Evolutionary conservation across 2,329 filamentous ascomycete species (phyloP).

Genomic region (Diaporthe amygdali): DNA sequence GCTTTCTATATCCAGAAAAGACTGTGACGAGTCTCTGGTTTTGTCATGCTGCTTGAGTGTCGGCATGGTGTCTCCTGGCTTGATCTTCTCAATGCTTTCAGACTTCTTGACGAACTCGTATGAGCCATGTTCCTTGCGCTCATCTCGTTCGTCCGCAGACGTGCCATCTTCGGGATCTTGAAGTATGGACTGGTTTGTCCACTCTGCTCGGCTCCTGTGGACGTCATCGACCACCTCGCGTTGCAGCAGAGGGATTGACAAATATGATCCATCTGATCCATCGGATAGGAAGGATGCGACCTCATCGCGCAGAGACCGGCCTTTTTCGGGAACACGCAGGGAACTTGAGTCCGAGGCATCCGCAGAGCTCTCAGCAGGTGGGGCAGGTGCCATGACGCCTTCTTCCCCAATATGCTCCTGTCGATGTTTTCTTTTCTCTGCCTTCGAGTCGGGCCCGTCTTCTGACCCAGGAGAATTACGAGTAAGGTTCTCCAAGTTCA

Average conservation of each 20-base stretch:
- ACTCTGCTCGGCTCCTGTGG: constrained; percentile 48
- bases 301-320: constrained; percentile 37
- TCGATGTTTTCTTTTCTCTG: constrained; percentile 52
- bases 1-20: constrained; percentile 53
- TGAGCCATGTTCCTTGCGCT: constrained; percentile 46
- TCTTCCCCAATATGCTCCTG: constrained; percentile 51
- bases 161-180: constrained; percentile 47
- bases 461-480: constrained; percentile 14
- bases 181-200: constrained; percentile 62
- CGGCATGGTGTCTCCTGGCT: constrained; percentile 31
- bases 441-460: constrained; percentile 30
- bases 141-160: constrained; percentile 25
- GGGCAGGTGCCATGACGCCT: constrained; percentile 38
- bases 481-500: neutral
- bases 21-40: constrained; percentile 35
- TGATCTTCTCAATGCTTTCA: constrained; percentile 54
- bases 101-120: constrained; percentile 62
- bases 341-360: constrained; percentile 26
- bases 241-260: constrained; percentile 77
- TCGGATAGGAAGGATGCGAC: constrained; percentile 58
- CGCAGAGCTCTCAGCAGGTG: constrained; percentile 29
- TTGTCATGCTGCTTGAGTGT: constrained; percentile 32
- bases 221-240: constrained; percentile 63
- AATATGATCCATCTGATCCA: constrained; percentile 75
- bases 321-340: constrained; percentile 28